phyloP scores from a whole-genome alignment of 2,329 filamentous ascomycete genomes.

The Macroventuria anomochaeta region DNA sequence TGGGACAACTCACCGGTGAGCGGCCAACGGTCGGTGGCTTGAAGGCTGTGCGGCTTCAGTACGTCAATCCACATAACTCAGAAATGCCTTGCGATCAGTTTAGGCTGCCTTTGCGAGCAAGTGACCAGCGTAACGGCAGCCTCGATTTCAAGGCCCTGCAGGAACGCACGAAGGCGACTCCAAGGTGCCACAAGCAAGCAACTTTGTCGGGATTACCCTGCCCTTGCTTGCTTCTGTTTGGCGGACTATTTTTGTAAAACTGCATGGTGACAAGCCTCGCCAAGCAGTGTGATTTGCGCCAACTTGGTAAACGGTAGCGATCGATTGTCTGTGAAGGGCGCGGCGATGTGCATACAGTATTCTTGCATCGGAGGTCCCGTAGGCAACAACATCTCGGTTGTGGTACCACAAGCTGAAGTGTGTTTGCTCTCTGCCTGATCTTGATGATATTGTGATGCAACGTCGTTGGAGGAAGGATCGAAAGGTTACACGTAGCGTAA shows the following conservation, averaged over 20 bases:
- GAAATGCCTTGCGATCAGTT: constrained; percentile 26
- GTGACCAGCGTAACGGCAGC: neutral
- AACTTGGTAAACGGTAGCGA: constrained; percentile 23
- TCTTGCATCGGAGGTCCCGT: neutral
- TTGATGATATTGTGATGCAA: constrained; percentile 16
- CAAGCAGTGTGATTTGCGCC: constrained; percentile 29
- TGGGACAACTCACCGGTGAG: constrained; percentile 37
- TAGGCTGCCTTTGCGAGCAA: constrained; percentile 34
- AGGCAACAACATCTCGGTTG: neutral
- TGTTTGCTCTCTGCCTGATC: neutral
- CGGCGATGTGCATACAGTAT: neutral
- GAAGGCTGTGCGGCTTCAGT: constrained; percentile 31
- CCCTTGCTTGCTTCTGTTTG: constrained; percentile 23
- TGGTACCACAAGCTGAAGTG: neutral
- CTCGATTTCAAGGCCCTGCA: neutral
- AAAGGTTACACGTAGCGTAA: constrained; percentile 1
- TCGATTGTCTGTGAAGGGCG: constrained; percentile 25
- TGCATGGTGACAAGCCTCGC: constrained; percentile 36
- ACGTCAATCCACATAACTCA: constrained; percentile 28
- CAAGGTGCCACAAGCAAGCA: constrained; percentile 20
- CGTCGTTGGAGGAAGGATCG: constrained; percentile 15
- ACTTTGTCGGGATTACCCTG: constrained; percentile 27
- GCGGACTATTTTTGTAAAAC: constrained; percentile 38
- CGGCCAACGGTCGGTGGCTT: constrained; percentile 28
- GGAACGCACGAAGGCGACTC: constrained; percentile 6